phyloP scores from a whole-genome alignment of 2,329 filamentous ascomycete species.

The Verticillium isaacii region DNA sequence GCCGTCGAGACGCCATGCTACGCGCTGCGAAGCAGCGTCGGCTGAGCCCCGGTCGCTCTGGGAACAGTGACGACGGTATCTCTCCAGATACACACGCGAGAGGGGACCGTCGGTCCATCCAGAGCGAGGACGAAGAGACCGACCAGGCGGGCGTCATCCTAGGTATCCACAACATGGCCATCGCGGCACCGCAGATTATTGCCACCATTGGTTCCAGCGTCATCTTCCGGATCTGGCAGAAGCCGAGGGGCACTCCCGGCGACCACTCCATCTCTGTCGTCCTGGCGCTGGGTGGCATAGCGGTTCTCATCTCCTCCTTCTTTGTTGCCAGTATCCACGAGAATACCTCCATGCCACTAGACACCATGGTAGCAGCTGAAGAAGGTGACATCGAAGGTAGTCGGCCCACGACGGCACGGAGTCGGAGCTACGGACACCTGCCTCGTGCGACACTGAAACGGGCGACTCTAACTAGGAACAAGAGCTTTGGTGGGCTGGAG shows the following conservation, averaged over 20 bases:
- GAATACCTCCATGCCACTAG: slow-evolving; percentile 36
- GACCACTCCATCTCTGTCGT: slow-evolving; percentile 87
- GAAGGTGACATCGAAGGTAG: slow-evolving; percentile 29
- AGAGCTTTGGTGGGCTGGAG: slow-evolving; percentile 45
- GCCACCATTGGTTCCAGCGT: slow-evolving; percentile 79
- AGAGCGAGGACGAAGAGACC: slow-evolving; percentile 47
- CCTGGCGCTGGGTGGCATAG: slow-evolving; percentile 75
- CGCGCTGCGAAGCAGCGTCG: slow-evolving; percentile 30
- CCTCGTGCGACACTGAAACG: slow-evolving; percentile 38
- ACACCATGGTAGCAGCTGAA: slow-evolving; percentile 35
- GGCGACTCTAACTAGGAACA: slow-evolving; percentile 41
- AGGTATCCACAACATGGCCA: slow-evolving; percentile 92
- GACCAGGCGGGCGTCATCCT: slow-evolving; percentile 87
- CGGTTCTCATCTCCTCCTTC: slow-evolving; percentile 71
- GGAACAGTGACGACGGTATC: neutral
- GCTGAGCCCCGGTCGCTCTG: neutral
- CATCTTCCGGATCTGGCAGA: slow-evolving; percentile 83
- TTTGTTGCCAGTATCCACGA: slow-evolving; percentile 66
- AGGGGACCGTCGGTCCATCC: neutral
- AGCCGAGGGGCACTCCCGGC: slow-evolving; percentile 76
- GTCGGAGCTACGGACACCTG: slow-evolving; percentile 33
- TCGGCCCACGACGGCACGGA: slow-evolving; percentile 21
- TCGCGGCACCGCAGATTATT: slow-evolving; percentile 86
- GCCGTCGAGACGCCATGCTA: slow-evolving; percentile 64
- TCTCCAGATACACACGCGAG: neutral